These are phyloP conservation scores for Rhizopus delemar DNA, from an alignment of 371 early-diverging fungal genomes.

Conservation along the genomic window DNA sequence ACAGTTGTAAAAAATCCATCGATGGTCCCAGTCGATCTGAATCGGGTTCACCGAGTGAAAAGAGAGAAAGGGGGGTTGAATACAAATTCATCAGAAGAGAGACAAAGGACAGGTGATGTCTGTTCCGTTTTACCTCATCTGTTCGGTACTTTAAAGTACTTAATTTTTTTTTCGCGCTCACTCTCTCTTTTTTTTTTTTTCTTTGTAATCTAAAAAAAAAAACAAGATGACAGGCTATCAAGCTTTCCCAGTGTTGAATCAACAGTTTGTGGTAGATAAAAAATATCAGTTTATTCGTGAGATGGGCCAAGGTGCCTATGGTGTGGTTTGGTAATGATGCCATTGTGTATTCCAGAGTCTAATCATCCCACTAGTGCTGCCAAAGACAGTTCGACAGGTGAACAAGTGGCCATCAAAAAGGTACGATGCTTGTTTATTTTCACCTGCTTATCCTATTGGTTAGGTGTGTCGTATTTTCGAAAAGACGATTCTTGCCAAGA, in stretches of 20 bases:
- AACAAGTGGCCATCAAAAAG: conserved; percentile 92
- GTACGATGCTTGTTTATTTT: conserved; percentile 34
- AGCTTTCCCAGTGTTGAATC: conserved; percentile 67
- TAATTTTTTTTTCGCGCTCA: not conserved
- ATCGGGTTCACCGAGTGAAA: too few relatives aligned
- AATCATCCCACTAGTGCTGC: conserved; percentile 61
- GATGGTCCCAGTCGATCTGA: too few relatives aligned
- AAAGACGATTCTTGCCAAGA: conserved; percentile 81
- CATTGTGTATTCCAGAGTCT: not conserved
- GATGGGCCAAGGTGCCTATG: conserved; percentile 93
- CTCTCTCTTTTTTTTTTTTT: not conserved
- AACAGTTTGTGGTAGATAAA: conserved; percentile 70
- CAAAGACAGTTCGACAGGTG: conserved; percentile 73
- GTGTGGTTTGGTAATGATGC: conserved; percentile 76
- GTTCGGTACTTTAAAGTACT: too few relatives aligned
- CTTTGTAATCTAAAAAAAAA: not conserved
- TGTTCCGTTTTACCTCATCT: too few relatives aligned
- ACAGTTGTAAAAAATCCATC: too few relatives aligned
- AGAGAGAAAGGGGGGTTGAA: too few relatives aligned
- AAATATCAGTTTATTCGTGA: conserved; percentile 83
- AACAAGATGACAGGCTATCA: conserved; percentile 50
- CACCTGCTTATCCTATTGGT: too few relatives aligned
- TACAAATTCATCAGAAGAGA: not conserved
- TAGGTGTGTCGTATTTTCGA: conserved; percentile 66
- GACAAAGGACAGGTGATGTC: conserved; percentile 1